phyloP scores from a whole-genome alignment of 1,284 basidiomycete species.

The Leccinum griseonigrum region DNA sequence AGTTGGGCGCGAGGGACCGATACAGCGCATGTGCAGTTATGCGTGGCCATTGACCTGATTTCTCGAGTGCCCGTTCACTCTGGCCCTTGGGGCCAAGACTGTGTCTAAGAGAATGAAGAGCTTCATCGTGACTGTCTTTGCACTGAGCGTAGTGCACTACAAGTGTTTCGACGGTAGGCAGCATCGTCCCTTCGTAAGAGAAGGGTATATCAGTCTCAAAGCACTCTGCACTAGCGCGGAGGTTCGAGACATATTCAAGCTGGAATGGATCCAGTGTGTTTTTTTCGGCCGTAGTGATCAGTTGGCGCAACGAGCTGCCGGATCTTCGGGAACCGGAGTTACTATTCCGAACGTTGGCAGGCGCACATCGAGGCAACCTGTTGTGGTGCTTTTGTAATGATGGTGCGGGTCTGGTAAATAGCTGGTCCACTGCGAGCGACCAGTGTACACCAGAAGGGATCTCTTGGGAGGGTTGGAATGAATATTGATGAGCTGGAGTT shows the following conservation, averaged over 20 bases:
- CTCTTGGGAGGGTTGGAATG: slow-evolving; percentile 10
- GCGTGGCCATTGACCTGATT: slow-evolving; percentile 30
- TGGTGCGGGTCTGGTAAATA: slow-evolving; percentile 12
- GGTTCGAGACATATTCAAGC: slow-evolving; percentile 14
- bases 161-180: slow-evolving; percentile 11
- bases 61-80: slow-evolving; percentile 13
- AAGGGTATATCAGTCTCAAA: background rate
- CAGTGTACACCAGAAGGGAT: background rate
- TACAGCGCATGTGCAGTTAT: slow-evolving; percentile 30
- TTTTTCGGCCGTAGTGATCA: slow-evolving; percentile 7
- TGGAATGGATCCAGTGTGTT: slow-evolving; percentile 17
- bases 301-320: background rate
- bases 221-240: slow-evolving; percentile 13
- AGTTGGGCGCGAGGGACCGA: slow-evolving; percentile 19
- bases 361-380: background rate
- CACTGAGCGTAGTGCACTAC: slow-evolving; percentile 4
- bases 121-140: background rate
- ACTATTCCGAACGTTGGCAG: background rate
- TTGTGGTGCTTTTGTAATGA: background rate
- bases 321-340: background rate
- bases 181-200: background rate
- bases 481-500: slow-evolving; percentile 1
- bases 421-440: background rate
- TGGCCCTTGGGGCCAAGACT: slow-evolving; percentile 10
- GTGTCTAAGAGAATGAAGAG: slow-evolving; percentile 7